Base-by-base conservation (phyloP, 2,329 filamentous ascomycete genomes). In the Zelopaecilomyces penicillatus region DNA sequence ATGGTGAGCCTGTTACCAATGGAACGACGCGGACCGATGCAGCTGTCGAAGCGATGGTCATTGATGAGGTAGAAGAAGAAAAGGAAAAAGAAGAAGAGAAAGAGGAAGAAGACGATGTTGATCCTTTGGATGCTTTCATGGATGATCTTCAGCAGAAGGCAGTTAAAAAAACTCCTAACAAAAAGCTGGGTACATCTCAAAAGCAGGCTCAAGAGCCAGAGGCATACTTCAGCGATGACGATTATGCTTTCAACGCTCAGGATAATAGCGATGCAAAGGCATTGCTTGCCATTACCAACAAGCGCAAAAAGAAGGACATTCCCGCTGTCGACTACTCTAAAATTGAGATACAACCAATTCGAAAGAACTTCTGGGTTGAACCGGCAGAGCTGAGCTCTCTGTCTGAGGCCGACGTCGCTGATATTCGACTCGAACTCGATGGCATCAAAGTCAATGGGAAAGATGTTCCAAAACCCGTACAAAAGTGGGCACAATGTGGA, bases 121-220 rank as follows among this genome's bases (percentile, higher is more conserved):
- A 98, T 62, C 88, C 93, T 6, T 71, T 98, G 33, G 93, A 98
- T 67, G 91, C 89, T n/a, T 98, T 94, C 69, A 98, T 98, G 93
- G 84, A 82, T 42, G 79, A 76, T 49, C 71, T 81, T 11, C 72
- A 75, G 44, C 64, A 75, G 34, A 65, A 85, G 3, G 74, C 79
- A 44, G 63, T 75, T 50, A 68, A 65, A 43, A 63, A 63, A 41
- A 38, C 34, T 11, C 46, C 46, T 34, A 56, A 60, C n/a, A 46
- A 49, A 36, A 61, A 57, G 37, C 40, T 49, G 35, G 41, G 55
- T 2, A 49, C 56, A 26, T 69, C 66, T 30, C 70, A 69, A 39
- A 74, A 73, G 50, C 76, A 76, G 54, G 62, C 72, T 37, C 80
- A 83, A 44, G 82, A 87, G 56, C 87, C 87, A 2, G 83, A 95